Evolutionary conservation across 192 early-diverging fungal species (phyloP), one percentile per base, ranked within the genome.

Genomic region (Coemansia umbellata): DNA sequence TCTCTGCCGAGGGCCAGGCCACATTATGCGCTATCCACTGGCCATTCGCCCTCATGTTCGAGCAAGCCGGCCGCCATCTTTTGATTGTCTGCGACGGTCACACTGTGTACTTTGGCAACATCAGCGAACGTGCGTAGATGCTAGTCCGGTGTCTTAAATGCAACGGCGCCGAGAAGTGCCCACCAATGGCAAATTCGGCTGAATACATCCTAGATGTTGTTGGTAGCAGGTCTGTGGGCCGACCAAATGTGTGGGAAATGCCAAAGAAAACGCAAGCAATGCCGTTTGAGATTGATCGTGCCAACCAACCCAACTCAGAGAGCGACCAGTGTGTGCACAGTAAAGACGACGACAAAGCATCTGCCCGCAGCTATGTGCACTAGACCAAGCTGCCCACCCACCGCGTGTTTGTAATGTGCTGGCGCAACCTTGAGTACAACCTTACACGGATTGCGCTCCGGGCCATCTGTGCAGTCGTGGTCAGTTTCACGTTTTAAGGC

Each of bases 131-230:
- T 36, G 84, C 84, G 28, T 49, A 60, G 44, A 79, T 70, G 4
- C 66, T 93, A 67, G 79, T 85, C 55, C 44, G 67, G 13, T 88
- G 90, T 71, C 89, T 89, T 79, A 86, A 91, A 53, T 55, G 55
- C 26, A 78, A 89, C 40, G 87, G 91, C 52, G 88, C 84, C 0
- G 76, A 68, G 32, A 73, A 68, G 21, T 91, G 87, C 61, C 75
- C 80, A 22, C 63, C 79, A 2, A 50, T 60, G 5, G 91, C 79
- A 31, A 91, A 93, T 57, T 87, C 87, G 23, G 91, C 91, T 47
- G 91, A 93, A 66, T 93, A 91, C 65, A 89, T 91, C 33, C 62
- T 93, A 30, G 86, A 93, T 53, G 85, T 84, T 36, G 87, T 92
- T 45, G 87, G 87, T 47, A 84, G 85, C 44, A 79, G 81, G 32